Base-by-base conservation (phyloP, 495 filamentous ascomycete genomes). In the Aspergillus sparsus region DNA sequence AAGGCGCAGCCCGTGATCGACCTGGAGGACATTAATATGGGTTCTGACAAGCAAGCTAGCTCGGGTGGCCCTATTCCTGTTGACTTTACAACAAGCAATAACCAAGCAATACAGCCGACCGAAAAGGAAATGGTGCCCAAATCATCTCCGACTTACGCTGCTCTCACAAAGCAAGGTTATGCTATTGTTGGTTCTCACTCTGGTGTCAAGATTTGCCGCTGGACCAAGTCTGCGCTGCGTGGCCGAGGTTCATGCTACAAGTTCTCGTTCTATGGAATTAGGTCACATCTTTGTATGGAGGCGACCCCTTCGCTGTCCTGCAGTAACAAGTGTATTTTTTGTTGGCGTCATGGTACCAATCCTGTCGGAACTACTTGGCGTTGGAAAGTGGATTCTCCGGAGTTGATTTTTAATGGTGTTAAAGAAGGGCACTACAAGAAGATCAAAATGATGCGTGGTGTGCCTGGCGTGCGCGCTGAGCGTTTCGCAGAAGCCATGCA, bases 271-370 rank as follows among this genome's bases (percentile, higher is more conserved):
- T 98, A 98, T 73, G 93, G 93, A 61, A 98, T 98, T 68, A 83
- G 86, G 57, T 97, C 93, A 2, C 93, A 98, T 66, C 86, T 94
- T 44, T 98, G 93, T 77, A 98, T 98, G 93, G 93, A 98, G 75
- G 90, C 92, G 5, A 98, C 93, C 0, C 93, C 93, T 0, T 96
- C 92, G 1, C 83, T 98, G 15, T 95, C 91, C 13, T 98, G 93
- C 81, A 92, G 89, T 65, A 98, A 98, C 73, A 98, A 98, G 71
- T 98, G 93, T 74, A 89, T 98, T 68, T 98, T 98, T 77, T 98
- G 93, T 81, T 98, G 93, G 93, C 87, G 93, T 11, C 93, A 97
- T 68, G 93, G 93, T 45, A 98, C 93, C 0, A 98, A 98, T 72
- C 93, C 93, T 0, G 93, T 98, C 13, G 92, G 93, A 32, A 98